Evolutionary conservation across 2,329 filamentous ascomycete species (phyloP).

Genomic region (Raffaelea deltoideospora): DNA sequence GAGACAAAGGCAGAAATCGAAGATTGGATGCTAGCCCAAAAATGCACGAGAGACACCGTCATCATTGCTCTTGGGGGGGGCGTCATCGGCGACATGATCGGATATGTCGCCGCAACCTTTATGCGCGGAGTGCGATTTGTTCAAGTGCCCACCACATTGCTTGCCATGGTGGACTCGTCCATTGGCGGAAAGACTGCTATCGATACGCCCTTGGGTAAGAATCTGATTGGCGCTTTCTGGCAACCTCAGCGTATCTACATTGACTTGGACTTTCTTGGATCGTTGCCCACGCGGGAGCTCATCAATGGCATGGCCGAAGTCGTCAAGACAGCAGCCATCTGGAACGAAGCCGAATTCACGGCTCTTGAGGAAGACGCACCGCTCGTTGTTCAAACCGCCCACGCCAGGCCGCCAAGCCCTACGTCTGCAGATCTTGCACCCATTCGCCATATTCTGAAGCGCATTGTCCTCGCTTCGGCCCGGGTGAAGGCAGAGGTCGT

Average conservation of each 20-base stretch:
- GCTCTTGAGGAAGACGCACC: constrained; percentile 70
- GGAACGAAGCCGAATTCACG: constrained; percentile 77
- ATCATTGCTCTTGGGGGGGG: constrained; percentile 90
- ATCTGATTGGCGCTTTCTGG: constrained; percentile 91
- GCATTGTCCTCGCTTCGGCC: constrained; percentile 79
- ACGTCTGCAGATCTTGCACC: constrained; percentile 45
- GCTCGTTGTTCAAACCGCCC: constrained; percentile 58
- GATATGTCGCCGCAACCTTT: constrained; percentile 93
- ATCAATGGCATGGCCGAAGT: constrained; percentile 99
- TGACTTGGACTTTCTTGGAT: constrained; percentile 81
- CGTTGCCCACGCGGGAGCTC: constrained; percentile 78
- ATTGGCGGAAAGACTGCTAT: constrained; percentile 98
- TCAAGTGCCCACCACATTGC: constrained; percentile 85
- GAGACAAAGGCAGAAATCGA: constrained; percentile 92
- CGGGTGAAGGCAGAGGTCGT: constrained; percentile 89
- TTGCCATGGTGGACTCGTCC: constrained; percentile 96
- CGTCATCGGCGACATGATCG: constrained; percentile 96
- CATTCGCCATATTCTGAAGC: constrained; percentile 56
- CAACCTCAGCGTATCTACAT: constrained; percentile 91
- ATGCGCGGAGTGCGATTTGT: constrained; percentile 96
- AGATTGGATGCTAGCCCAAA: constrained; percentile 89
- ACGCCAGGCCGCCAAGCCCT: constrained; percentile 27
- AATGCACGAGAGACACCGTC: constrained; percentile 89
- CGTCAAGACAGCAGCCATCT: constrained; percentile 93
- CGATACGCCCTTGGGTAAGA: constrained; percentile 91